Conservation (phyloP, 140 eudicot species). For the Bidens hawaiensis region DNA sequence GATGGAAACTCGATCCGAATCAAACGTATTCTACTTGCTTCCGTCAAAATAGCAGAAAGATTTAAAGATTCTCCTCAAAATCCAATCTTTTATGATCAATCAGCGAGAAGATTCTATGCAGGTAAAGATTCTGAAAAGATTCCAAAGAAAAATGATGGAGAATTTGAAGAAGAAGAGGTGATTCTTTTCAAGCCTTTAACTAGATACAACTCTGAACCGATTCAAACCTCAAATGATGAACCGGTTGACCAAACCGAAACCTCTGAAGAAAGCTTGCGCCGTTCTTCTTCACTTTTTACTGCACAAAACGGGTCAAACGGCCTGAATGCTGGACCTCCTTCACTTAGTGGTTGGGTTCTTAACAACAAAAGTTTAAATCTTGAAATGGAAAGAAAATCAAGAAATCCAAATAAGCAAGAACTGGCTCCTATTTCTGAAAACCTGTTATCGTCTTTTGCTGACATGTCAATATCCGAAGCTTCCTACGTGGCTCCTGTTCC, state of each 20-base stretch:
- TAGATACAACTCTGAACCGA: conserved; percentile 79
- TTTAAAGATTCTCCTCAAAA: conserved; percentile 22
- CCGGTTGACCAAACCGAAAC: conserved; percentile 26
- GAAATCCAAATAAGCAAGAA: conserved; percentile 29
- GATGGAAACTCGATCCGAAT: conserved; percentile 34
- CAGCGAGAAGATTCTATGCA: conserved; percentile 24
- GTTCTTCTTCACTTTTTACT: conserved; percentile 53
- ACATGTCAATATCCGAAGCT: conserved; percentile 40
- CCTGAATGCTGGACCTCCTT: conserved; percentile 71
- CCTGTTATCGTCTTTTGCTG: conserved; percentile 36
- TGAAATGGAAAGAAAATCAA: conserved; percentile 45
- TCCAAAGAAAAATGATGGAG: conserved; percentile 13
- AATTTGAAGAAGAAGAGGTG: conserved; percentile 82
- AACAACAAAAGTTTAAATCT: conserved; percentile 37
- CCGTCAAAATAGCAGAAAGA: conserved; percentile 33
- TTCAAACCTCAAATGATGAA: conserved; percentile 26
- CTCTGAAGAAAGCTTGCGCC: conserved; percentile 42
- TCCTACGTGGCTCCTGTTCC: conserved; percentile 56
- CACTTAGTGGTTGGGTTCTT: conserved; percentile 84
- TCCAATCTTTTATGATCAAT: conserved; percentile 32
- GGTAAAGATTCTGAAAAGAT: conserved; percentile 12
- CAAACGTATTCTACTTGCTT: conserved; percentile 54
- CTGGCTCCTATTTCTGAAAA: conserved; percentile 64
- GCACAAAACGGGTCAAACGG: conserved; percentile 43
- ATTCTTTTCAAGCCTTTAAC: conserved; percentile 85